A percentile compares a stretch with the other conserved stretches of the same genome.
Evolutionary conservation across 1,139 yeast genomes (phyloP).

Genomic region (Debaryomyces subglobosus): DNA sequence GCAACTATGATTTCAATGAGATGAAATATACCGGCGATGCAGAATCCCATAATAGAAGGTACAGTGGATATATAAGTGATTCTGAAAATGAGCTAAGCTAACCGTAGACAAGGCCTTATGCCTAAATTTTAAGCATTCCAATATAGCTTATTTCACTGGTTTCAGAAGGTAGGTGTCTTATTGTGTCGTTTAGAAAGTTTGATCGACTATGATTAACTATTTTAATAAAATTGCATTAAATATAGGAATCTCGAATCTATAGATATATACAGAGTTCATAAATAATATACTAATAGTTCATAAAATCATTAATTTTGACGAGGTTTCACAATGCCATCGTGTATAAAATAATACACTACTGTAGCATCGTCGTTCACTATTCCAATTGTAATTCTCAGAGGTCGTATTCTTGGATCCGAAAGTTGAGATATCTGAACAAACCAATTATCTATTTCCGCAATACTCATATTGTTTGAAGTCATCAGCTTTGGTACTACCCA

Average conservation of each 20-base stretch:
- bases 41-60: conserved; percentile 12
- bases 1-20: conserved; percentile 4
- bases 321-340: conserved; percentile 65
- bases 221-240: background rate
- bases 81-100: conserved; percentile 17
- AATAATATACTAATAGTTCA: background rate
- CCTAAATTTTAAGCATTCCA: background rate
- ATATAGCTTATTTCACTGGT: background rate
- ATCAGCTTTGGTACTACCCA: conserved; percentile 39
- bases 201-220: too few relatives aligned
- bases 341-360: conserved; percentile 65
- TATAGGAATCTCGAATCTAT: background rate
- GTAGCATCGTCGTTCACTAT: conserved; percentile 67
- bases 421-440: conserved; percentile 24
- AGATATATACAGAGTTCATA: conserved; percentile 3
- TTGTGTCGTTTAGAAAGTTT: background rate
- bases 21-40: conserved; percentile 6
- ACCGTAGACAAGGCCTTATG: background rate
- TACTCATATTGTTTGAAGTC: conserved; percentile 18
- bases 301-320: conserved; percentile 42
- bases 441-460: conserved; percentile 35
- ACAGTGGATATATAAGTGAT: conserved; percentile 23
- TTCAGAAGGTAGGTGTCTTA: background rate
- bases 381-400: conserved; percentile 53
- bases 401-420: conserved; percentile 21